phyloP scores from a whole-genome alignment of 2,329 filamentous ascomycete species.

The Blastomyces emzantsi region DNA sequence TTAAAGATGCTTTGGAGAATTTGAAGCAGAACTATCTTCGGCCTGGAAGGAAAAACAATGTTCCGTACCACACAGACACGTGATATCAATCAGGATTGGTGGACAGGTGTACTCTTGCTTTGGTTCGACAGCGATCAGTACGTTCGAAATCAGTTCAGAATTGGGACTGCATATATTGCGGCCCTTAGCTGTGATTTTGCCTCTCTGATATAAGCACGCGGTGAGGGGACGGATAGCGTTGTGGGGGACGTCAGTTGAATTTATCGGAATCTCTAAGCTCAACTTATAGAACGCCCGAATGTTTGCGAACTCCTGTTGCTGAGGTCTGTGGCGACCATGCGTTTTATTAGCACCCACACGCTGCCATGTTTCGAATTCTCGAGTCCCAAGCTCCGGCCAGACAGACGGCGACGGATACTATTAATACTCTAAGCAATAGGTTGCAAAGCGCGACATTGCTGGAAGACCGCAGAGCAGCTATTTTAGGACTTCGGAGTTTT shows the following conservation, averaged over 20 bases:
- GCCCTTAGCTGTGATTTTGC: not conserved
- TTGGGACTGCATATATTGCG: not conserved
- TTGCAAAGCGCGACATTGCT: slow-evolving; percentile 83
- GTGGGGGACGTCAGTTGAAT: slow-evolving; percentile 1
- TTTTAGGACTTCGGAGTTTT: slow-evolving; percentile 87
- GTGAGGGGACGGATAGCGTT: not conserved
- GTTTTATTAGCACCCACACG: slow-evolving; percentile 21
- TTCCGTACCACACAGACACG: not conserved
- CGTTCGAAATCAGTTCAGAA: not conserved
- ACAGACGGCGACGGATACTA: slow-evolving; percentile 93
- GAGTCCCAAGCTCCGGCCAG: slow-evolving; percentile 74
- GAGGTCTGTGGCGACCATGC: slow-evolving; percentile 35
- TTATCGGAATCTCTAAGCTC: not conserved
- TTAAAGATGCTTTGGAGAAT: not conserved
- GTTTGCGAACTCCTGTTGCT: slow-evolving; percentile 21
- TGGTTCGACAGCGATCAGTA: not conserved
- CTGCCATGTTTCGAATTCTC: slow-evolving; percentile 48
- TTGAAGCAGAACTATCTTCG: not conserved
- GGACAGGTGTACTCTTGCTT: slow-evolving; percentile 1
- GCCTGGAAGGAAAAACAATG: not conserved
- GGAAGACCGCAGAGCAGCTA: slow-evolving; percentile 88
- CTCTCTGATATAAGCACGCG: not conserved
- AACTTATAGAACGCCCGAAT: slow-evolving; percentile 20
- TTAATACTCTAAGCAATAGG: slow-evolving; percentile 77
- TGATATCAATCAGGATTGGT: not conserved